These are phyloP conservation scores for Diophrys sp. DNA, from an alignment of 73 alveolate species.

Conservation along the genomic window DNA sequence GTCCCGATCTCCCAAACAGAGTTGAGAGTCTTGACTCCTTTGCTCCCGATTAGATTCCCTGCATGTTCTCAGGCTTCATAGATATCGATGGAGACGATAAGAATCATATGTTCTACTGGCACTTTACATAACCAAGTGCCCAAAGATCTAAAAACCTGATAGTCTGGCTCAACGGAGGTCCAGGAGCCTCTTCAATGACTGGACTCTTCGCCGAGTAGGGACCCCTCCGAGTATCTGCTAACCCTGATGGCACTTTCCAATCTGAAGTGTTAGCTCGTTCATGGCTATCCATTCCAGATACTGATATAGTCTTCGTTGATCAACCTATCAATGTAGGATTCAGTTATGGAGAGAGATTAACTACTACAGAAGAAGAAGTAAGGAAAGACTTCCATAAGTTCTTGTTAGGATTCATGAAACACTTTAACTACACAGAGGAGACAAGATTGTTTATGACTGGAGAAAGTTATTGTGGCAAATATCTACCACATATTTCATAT, in stretches of 20 bases:
- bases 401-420: conserved; percentile 41
- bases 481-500: conserved; percentile 66
- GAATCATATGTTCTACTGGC: neutral
- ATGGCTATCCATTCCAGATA: conserved; percentile 15
- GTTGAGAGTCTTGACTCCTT: too few species aligned
- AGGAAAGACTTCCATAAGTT: conserved; percentile 12
- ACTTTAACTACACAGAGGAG: conserved; percentile 59
- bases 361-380: neutral
- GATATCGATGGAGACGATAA: neutral
- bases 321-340: conserved; percentile 34
- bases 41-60: too few species aligned
- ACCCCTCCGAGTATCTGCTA: too few species aligned
- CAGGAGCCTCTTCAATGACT: too few species aligned
- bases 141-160: too few species aligned
- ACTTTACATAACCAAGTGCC: too few species aligned
- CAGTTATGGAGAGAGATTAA: conserved; percentile 21
- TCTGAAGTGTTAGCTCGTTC: too few species aligned
- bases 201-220: too few species aligned
- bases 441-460: conserved; percentile 83
- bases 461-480: conserved; percentile 95
- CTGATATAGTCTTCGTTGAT: conserved; percentile 32
- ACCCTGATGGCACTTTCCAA: too few species aligned
- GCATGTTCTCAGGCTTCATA: conserved; percentile 19
- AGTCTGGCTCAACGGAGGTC: too few species aligned
- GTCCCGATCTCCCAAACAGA: too few species aligned